Percentiles rank a stretch among this genome's conserved stretches.
These are phyloP conservation scores for Auriscalpium microsporum DNA, from an alignment of 768 basidiomycete genomes.

Conservation along the genomic window DNA sequence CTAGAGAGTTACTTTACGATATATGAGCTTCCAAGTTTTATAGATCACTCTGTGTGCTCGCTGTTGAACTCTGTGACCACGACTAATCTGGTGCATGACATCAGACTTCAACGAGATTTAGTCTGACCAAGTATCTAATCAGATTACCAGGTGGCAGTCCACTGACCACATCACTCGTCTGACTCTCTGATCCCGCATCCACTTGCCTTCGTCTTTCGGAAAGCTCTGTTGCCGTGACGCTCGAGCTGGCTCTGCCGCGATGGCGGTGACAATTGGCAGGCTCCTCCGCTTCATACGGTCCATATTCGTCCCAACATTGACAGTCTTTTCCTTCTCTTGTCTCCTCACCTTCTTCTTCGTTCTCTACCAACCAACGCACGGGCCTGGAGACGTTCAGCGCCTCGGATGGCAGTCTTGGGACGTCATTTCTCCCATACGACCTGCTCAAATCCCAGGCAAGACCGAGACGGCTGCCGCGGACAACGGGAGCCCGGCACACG, in stretches of 20 bases:
- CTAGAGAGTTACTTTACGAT: constrained; percentile 4
- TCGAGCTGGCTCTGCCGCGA: constrained; percentile 1
- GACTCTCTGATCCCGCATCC: no score
- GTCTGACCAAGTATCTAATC: no score
- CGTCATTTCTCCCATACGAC: constrained; percentile 31
- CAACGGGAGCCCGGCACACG: neutral
- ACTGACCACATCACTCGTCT: no score
- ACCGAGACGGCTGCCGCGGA: constrained; percentile 16
- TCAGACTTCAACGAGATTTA: no score
- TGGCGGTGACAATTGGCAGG: constrained; percentile 23
- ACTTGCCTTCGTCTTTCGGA: no score
- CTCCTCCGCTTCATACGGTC: constrained; percentile 45
- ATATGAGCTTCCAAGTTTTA: no score
- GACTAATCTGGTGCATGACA: no score
- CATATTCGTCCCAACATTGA: constrained; percentile 48
- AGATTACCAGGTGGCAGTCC: no score
- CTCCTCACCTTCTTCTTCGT: constrained; percentile 73
- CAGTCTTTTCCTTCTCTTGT: constrained; percentile 58
- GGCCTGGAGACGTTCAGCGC: constrained; percentile 60
- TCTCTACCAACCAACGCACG: constrained; percentile 69
- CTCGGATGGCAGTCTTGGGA: constrained; percentile 93
- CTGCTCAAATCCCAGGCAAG: constrained; percentile 7
- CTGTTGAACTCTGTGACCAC: no score
- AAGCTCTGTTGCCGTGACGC: no score
- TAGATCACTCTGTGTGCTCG: no score